Conservation (phyloP, 2,329 filamentous ascomycete genomes). For the Diaporthe citrichinensis region DNA sequence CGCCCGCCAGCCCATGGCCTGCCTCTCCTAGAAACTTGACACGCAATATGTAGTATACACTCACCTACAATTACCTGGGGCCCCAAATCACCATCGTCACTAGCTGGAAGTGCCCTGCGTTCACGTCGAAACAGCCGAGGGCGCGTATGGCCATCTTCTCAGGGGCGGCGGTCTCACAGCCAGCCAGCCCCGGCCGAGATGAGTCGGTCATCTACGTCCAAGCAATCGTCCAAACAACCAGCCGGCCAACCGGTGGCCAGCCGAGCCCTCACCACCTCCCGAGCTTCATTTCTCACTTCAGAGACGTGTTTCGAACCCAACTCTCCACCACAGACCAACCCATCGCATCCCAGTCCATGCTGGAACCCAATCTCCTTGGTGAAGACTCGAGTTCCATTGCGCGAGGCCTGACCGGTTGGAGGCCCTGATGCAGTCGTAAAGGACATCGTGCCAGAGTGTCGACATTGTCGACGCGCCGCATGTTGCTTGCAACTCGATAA, state of each 20-base stretch:
- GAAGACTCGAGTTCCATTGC: neutral
- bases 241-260: conserved; percentile 12
- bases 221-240: conserved; percentile 7
- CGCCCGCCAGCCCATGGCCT: neutral
- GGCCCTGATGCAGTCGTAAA: neutral
- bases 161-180: neutral
- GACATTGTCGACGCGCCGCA: neutral
- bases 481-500: neutral
- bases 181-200: conserved; percentile 16
- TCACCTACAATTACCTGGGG: neutral
- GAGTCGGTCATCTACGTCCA: neutral
- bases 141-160: neutral
- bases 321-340: neutral
- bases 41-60: neutral
- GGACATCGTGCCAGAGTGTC: neutral
- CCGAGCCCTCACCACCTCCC: neutral
- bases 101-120: neutral
- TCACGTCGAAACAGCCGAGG: neutral
- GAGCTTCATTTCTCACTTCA: conserved; percentile 3
- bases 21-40: neutral
- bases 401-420: neutral
- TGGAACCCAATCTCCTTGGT: neutral
- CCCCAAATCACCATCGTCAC: neutral
- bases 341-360: neutral
- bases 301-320: conserved; percentile 10